These are phyloP conservation scores for Cladophialophora chaetospira DNA, from an alignment of 2,329 filamentous ascomycete species.

Conservation along the genomic window DNA sequence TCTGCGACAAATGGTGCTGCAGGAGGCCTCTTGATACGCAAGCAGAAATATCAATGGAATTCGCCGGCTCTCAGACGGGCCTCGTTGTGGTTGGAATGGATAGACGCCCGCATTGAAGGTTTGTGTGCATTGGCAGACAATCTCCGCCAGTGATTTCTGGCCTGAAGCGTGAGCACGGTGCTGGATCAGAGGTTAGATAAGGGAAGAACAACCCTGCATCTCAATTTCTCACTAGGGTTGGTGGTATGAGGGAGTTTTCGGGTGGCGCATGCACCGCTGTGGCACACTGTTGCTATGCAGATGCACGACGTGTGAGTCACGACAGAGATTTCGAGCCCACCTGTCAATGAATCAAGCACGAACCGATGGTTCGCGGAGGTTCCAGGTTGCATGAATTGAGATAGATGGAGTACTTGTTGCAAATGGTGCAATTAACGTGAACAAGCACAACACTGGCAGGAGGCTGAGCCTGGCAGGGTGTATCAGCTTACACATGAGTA, in stretches of 20 bases:
- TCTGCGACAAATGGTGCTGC: conserved; percentile 5
- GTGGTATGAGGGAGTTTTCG: conserved; percentile 16
- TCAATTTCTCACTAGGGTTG: conserved; percentile 4
- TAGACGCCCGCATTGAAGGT: background rate
- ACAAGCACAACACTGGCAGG: background rate
- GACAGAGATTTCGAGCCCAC: background rate
- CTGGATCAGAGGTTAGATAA: background rate
- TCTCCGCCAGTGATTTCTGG: conserved; percentile 2
- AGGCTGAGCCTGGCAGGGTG: background rate
- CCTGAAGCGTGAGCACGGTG: background rate
- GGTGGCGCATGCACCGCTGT: conserved; percentile 19
- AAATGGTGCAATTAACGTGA: background rate
- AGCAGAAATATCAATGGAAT: conserved; percentile 3
- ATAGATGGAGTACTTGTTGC: background rate
- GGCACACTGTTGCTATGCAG: conserved; percentile 26
- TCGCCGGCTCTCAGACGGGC: background rate
- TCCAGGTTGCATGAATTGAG: conserved; percentile 7
- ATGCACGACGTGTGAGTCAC: conserved; percentile 17
- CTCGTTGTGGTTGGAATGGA: background rate
- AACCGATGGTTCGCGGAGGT: background rate
- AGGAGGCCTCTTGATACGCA: background rate
- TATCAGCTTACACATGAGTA: background rate
- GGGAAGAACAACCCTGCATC: background rate
- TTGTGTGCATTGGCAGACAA: background rate
- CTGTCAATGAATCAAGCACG: background rate